These are phyloP conservation scores for Xylaria grammica DNA, from an alignment of 495 filamentous ascomycete genomes.

Conservation along the genomic window DNA sequence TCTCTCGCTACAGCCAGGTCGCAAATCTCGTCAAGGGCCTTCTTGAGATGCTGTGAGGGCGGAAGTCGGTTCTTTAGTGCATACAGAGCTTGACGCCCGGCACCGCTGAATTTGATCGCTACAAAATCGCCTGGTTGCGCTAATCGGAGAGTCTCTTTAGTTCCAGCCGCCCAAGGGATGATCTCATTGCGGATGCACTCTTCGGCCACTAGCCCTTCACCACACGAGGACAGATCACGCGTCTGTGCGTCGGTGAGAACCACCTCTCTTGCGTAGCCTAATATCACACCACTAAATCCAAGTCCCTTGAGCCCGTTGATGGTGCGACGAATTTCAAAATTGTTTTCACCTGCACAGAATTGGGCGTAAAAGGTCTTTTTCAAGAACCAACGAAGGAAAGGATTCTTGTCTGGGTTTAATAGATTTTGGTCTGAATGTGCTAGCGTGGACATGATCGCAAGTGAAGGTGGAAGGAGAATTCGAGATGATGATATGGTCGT, in stretches of 20 bases:
- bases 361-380: slow-evolving; percentile 83
- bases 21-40: slow-evolving; percentile 77
- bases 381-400: slow-evolving; percentile 60
- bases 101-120: slow-evolving; percentile 92
- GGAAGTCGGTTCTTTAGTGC: slow-evolving; percentile 61
- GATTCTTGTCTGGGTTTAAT: slow-evolving; percentile 64
- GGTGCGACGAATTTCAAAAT: slow-evolving; percentile 63
- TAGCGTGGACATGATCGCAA: slow-evolving; percentile 70
- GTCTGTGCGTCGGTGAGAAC: slow-evolving; percentile 61
- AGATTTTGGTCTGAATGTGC: slow-evolving; percentile 68
- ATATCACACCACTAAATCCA: slow-evolving; percentile 77
- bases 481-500: slow-evolving; percentile 81
- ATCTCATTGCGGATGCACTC: slow-evolving; percentile 65
- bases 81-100: slow-evolving; percentile 75
- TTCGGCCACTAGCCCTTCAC: slow-evolving; percentile 40
- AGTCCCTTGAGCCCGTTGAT: slow-evolving; percentile 64
- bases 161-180: slow-evolving; percentile 73
- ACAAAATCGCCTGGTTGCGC: slow-evolving; percentile 80
- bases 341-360: slow-evolving; percentile 79
- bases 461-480: slow-evolving; percentile 70
- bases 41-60: slow-evolving; percentile 66
- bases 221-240: slow-evolving; percentile 40
- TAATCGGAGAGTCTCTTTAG: slow-evolving; percentile 76
- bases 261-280: slow-evolving; percentile 78
- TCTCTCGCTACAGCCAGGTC: slow-evolving; percentile 71